Percentiles rank a stretch among this genome's conserved stretches.
These are phyloP conservation scores for Monosporascus sp. DNA, from an alignment of 2,329 filamentous ascomycete genomes.

Conservation along the genomic window DNA sequence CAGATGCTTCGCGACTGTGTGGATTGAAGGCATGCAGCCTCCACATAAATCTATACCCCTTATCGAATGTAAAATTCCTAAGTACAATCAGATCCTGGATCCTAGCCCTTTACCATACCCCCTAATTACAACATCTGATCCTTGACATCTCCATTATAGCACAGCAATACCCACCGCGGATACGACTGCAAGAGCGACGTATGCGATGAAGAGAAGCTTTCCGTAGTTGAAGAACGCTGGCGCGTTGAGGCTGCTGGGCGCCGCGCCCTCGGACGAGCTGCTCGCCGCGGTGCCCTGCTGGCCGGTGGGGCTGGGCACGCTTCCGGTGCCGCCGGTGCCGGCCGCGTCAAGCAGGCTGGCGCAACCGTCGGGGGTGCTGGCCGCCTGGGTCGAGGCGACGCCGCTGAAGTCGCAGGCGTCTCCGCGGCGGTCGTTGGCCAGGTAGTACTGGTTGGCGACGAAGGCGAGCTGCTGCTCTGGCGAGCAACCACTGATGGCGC, in stretches of 20 bases:
- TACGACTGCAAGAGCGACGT: conserved; percentile 42
- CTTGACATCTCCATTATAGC: conserved; percentile 32
- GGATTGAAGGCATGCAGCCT: too few species aligned
- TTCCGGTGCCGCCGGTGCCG: conserved; percentile 54
- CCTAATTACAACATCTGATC: too few species aligned
- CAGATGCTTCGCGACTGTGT: too few species aligned
- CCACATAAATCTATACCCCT: too few species aligned
- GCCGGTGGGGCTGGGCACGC: conserved; percentile 43
- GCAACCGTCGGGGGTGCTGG: conserved; percentile 49
- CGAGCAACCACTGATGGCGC: conserved; percentile 74
- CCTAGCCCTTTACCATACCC: too few species aligned
- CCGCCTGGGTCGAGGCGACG: conserved; percentile 50
- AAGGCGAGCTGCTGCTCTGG: conserved; percentile 66
- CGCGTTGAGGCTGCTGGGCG: conserved; percentile 33
- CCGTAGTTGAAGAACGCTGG: conserved; percentile 26
- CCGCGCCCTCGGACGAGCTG: conserved; percentile 29
- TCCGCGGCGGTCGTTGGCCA: conserved; percentile 43
- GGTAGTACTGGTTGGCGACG: conserved; percentile 70
- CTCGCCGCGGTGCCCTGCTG: conserved; percentile 32
- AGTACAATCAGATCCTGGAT: too few species aligned
- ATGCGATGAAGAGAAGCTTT: conserved; percentile 37
- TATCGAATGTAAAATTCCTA: too few species aligned
- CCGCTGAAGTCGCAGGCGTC: conserved; percentile 69
- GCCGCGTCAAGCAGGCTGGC: conserved; percentile 55
- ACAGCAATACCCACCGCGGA: conserved; percentile 51